Evolutionary conservation across 306 rosid genomes (phyloP).

Genomic region (Heteromeles arbutifolia): DNA sequence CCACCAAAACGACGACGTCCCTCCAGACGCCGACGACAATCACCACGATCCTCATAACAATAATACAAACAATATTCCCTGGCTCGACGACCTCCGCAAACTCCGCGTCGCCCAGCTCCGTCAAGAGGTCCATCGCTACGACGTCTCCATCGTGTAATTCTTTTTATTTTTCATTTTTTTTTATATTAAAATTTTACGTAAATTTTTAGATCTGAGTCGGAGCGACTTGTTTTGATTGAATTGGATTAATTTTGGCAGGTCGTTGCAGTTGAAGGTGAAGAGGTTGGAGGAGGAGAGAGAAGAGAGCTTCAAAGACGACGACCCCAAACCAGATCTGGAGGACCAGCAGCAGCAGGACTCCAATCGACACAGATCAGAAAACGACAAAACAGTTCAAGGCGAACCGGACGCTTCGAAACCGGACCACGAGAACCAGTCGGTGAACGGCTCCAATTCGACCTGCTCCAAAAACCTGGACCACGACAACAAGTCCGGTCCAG

Average conservation of each 20-base stretch:
- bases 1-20: constrained; percentile 25
- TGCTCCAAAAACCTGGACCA: constrained; percentile 47
- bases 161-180: not conserved
- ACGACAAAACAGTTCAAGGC: constrained; percentile 28
- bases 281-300: constrained; percentile 53
- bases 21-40: not conserved
- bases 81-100: constrained; percentile 61
- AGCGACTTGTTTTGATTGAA: not conserved
- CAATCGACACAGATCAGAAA: constrained; percentile 33
- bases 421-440: constrained; percentile 68
- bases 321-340: constrained; percentile 61
- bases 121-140: constrained; percentile 55
- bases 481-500: constrained; percentile 33
- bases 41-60: not conserved
- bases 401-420: constrained; percentile 39
- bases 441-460: constrained; percentile 77
- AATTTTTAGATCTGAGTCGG: constrained; percentile 38
- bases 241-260: constrained; percentile 26
- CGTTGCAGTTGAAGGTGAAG: constrained; percentile 69
- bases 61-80: constrained; percentile 30
- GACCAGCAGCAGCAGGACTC: constrained; percentile 32
- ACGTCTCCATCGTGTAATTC: constrained; percentile 58
- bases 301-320: constrained; percentile 23
- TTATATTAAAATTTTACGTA: not conserved
- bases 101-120: constrained; percentile 69